phyloP scores from a whole-genome alignment of 148 eudicot species.

The Dysphania ambrosioides region DNA sequence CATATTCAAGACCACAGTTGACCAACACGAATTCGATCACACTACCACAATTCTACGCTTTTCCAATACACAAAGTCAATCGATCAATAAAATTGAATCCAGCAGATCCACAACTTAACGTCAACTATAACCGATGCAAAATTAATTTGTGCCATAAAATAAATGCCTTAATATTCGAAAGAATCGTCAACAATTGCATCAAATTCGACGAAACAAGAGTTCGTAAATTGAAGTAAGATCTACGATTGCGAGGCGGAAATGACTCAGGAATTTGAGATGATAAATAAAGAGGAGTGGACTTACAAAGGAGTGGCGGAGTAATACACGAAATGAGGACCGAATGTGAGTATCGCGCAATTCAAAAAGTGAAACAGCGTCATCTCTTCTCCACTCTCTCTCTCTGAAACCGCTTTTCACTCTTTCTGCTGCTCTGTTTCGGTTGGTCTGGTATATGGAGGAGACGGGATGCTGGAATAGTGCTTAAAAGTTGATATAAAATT shows the following conservation, averaged over 20 bases:
- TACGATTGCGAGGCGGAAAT: background rate
- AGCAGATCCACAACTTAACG: conserved; percentile 11
- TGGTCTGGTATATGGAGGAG: background rate
- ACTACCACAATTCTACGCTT: background rate
- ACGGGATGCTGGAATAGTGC: background rate
- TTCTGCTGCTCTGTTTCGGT: background rate
- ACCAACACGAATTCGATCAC: background rate
- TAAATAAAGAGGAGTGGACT: conserved; percentile 23
- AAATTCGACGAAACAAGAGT: background rate
- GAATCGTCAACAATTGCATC: background rate
- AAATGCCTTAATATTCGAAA: background rate
- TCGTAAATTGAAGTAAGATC: background rate
- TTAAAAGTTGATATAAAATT: too few species aligned
- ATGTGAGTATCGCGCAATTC: conserved; percentile 91
- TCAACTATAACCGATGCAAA: background rate
- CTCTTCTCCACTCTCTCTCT: conserved; percentile 14
- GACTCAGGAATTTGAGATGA: background rate
- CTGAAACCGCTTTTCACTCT: too few species aligned
- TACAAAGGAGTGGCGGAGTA: conserved; percentile 97
- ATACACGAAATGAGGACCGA: conserved; percentile 96
- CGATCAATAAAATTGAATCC: background rate
- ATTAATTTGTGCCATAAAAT: background rate
- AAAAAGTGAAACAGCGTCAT: conserved; percentile 98
- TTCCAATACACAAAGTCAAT: background rate
- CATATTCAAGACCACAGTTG: background rate